Evolutionary conservation across 1,284 basidiomycete genomes (phyloP).

Genomic region (Mycena sp.): DNA sequence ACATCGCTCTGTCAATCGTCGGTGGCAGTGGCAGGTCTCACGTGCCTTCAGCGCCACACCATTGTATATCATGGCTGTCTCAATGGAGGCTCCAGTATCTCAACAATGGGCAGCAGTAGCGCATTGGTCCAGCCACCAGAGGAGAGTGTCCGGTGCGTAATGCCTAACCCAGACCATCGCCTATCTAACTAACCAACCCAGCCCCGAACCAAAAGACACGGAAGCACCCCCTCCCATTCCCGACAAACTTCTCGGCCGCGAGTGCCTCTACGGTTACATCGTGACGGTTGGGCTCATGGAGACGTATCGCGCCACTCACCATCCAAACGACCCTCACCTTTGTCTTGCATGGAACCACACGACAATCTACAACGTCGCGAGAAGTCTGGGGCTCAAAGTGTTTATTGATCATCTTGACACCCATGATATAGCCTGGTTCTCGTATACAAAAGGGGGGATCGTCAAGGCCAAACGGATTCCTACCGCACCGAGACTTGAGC

Average conservation of each 20-base stretch:
- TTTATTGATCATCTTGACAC: background rate
- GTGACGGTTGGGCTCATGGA: background rate
- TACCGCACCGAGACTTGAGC: background rate
- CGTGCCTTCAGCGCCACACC: no score
- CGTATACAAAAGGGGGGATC: background rate
- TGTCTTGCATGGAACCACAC: background rate
- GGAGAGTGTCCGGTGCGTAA: background rate
- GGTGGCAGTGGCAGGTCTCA: no score
- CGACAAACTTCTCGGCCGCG: background rate
- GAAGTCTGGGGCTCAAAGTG: background rate
- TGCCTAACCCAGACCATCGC: no score
- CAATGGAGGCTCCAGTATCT: background rate
- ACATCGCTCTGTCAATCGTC: no score
- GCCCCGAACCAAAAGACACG: background rate
- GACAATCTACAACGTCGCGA: background rate
- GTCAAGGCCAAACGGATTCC: background rate
- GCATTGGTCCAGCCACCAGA: background rate
- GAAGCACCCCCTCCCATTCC: constrained; percentile 5
- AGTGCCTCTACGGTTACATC: constrained; percentile 6
- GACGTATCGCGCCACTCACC: background rate
- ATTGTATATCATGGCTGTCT: no score
- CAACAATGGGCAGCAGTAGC: background rate
- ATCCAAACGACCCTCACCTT: background rate
- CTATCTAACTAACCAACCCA: background rate
- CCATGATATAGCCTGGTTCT: background rate